Base-by-base conservation (phyloP, 2,329 filamentous ascomycete genomes). In the Exophiala lecanii-corni region DNA sequence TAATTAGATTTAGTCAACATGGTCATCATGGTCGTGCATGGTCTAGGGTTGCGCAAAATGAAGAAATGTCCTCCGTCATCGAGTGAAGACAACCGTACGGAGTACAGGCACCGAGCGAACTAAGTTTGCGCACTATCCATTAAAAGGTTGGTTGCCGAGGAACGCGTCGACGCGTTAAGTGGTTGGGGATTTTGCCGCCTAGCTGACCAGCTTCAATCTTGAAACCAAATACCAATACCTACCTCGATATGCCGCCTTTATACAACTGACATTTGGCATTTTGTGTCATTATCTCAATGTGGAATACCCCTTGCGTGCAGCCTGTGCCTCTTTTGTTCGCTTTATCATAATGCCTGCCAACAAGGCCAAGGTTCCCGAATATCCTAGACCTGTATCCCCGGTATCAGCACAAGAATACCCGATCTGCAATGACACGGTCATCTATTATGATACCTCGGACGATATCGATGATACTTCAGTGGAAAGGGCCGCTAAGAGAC, bases 401-500 rank as follows among this genome's bases (percentile, higher is more conserved):
- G 36, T 54, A 18, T 47, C 26, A 39, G 41, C 39, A 17, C 47
- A 56, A 10, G 49, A 51, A 20, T 34, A 49, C 16, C 50, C 48
- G 7, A 37, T 51, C 26, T 49, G 47, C 31, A 36, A 39, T 7
- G 45, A 49, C 18, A 50, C 54, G n/a, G 39, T 47, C 15, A 40
- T 56, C 2, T 53, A 54, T 31, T 31, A 35, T 23, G 49, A 50
- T 30, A 36, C 21, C 5, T 9, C 31, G 6, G 25, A 43, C 12
- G 41, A 38, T 12, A 20, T 33, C 6, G 43, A 45, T 10, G 31
- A 41, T n/a, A 31, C 40, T 9, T 37, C 25, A n/a, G 33, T 33
- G 28, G 12, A 45, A 26, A 45, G 61, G 16, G 56, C 57, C 10
- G 60, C 62, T 5, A 71, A 68, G 52, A 59, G 59, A n/a, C 61